Percentiles rank a stretch among this genome's conserved stretches.
Evolutionary conservation across 768 basidiomycete genomes (phyloP).

Genomic region (Calocybe gangraenosa): DNA sequence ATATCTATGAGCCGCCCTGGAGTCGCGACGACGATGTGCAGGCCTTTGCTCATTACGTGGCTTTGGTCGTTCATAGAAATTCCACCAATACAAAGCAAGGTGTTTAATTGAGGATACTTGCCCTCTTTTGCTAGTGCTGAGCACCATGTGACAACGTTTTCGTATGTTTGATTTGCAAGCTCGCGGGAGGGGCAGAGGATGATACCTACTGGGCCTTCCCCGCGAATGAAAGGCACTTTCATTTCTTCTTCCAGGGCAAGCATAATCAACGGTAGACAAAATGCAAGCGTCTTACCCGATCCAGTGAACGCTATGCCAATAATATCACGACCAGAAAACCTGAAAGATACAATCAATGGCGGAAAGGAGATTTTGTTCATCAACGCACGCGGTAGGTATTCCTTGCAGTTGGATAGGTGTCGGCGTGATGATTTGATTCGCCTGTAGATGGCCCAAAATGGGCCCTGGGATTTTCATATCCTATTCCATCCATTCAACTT

Average conservation of each 20-base stretch:
- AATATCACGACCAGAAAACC: constrained; percentile 93
- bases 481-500: constrained; percentile 29
- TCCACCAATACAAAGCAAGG: constrained; percentile 92
- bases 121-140: constrained; percentile 73
- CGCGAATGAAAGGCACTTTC: constrained; percentile 83
- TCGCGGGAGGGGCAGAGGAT: constrained; percentile 97
- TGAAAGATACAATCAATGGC: constrained; percentile 27
- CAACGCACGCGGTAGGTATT: constrained; percentile 84
- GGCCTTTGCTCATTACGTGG: constrained; percentile 83
- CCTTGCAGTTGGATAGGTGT: constrained; percentile 98
- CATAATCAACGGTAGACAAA: constrained; percentile 98
- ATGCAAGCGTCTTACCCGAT: constrained; percentile 97
- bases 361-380: background rate
- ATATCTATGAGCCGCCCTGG: constrained; percentile 97
- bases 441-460: constrained; percentile 77
- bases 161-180: constrained; percentile 94
- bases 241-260: constrained; percentile 89
- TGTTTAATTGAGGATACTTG: constrained; percentile 81
- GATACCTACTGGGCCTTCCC: constrained; percentile 97
- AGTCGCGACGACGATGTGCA: constrained; percentile 96
- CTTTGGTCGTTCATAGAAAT: constrained; percentile 98
- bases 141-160: constrained; percentile 89
- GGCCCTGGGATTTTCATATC: constrained; percentile 98
- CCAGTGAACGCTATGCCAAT: constrained; percentile 99
- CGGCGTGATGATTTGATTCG: constrained; percentile 80